Conservation (phyloP, 139 green algal species). For the Desmodesmus armatus region DNA sequence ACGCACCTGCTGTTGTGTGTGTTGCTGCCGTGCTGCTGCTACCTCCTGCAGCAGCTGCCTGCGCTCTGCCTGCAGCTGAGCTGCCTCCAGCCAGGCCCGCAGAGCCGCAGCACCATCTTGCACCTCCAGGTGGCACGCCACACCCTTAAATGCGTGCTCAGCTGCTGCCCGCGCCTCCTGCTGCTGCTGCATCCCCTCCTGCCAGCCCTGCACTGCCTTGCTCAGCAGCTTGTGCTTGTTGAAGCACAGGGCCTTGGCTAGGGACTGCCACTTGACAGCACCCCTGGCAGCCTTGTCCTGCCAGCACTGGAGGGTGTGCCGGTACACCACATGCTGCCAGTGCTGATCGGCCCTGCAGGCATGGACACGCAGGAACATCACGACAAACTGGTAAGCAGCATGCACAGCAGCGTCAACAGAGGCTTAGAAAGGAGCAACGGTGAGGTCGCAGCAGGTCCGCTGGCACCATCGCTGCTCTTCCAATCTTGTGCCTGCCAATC, state of each 20-base stretch:
- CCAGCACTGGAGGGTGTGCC: constrained; percentile 13
- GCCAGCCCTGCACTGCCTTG: neutral
- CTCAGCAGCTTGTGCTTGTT: constrained; percentile 14
- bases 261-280: constrained; percentile 21
- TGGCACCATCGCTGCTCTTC: too few species aligned
- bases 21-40: neutral
- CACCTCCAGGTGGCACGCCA: neutral
- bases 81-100: neutral
- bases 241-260: constrained; percentile 29
- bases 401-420: neutral
- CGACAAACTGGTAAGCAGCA: neutral
- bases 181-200: neutral
- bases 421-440: neutral
- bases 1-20: constrained; percentile 3
- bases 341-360: constrained; percentile 7
- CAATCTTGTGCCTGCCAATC: neutral
- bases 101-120: neutral
- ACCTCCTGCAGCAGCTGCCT: neutral
- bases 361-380: neutral
- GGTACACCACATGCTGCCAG: constrained; percentile 16
- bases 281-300: neutral
- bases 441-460: too few species aligned
- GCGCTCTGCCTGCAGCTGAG: neutral
- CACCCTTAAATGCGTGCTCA: neutral
- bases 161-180: constrained; percentile 18